Evolutionary conservation across 2,329 filamentous ascomycete species (phyloP).

Genomic region (Penicillium sp.): DNA sequence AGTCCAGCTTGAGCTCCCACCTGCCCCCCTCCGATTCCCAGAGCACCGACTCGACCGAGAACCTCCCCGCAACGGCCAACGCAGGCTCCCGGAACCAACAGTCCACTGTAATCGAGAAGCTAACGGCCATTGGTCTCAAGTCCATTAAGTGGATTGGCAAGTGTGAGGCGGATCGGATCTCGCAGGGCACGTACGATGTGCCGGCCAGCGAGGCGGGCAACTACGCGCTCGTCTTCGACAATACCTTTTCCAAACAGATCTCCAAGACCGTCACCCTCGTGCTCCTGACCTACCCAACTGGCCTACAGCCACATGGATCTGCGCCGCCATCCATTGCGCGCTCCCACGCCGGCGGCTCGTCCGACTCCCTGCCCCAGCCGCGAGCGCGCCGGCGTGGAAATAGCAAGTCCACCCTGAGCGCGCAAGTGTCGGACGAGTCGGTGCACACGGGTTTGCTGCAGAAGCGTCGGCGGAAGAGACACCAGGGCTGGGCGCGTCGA

Average conservation of each 20-base stretch:
- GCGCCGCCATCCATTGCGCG: slow-evolving; percentile 50
- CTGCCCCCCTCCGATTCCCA: slow-evolving; percentile 47
- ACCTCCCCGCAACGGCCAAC: slow-evolving; percentile 31
- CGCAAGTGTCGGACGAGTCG: slow-evolving; percentile 29
- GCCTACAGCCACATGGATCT: slow-evolving; percentile 50
- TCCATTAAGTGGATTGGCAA: slow-evolving; percentile 81
- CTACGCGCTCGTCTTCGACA: slow-evolving; percentile 97
- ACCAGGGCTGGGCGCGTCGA: slow-evolving; percentile 86
- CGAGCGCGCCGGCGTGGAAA: slow-evolving; percentile 34
- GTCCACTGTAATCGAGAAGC: slow-evolving; percentile 69
- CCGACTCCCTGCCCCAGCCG: slow-evolving; percentile 52
- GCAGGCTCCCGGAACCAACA: slow-evolving; percentile 63
- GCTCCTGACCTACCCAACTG: slow-evolving; percentile 88
- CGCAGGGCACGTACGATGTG: slow-evolving; percentile 86
- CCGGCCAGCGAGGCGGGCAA: slow-evolving; percentile 75
- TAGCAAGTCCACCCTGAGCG: slow-evolving; percentile 29
- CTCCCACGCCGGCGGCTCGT: slow-evolving; percentile 50
- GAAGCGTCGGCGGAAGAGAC: slow-evolving; percentile 89
- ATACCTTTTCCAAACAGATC: slow-evolving; percentile 94
- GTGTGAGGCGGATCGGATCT: slow-evolving; percentile 94
- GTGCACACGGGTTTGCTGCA: slow-evolving; percentile 83
- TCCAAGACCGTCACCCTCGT: slow-evolving; percentile 96
- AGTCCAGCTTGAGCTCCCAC: slow-evolving; percentile 52
- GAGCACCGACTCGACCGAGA: slow-evolving; percentile 42
- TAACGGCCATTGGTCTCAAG: slow-evolving; percentile 64